phyloP scores from a whole-genome alignment of 2,329 filamentous ascomycete genomes.

The Niveomyces coronatus region DNA sequence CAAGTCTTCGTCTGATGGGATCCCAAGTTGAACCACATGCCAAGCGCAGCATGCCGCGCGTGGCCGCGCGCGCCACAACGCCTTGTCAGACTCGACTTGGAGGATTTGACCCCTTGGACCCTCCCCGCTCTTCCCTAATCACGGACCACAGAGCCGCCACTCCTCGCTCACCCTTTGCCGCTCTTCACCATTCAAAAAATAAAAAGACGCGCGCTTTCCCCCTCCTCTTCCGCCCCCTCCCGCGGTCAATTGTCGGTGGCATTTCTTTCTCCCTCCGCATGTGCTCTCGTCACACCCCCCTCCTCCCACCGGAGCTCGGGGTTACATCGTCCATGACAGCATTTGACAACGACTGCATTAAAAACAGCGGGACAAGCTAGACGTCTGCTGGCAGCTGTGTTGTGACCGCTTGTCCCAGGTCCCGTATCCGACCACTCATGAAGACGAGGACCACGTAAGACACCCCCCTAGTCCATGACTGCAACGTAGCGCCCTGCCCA shows the following conservation, averaged over 20 bases:
- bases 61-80: too few relatives aligned
- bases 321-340: constrained; percentile 2
- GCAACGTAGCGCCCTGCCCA: constrained; percentile 6
- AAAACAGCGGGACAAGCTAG: constrained; percentile 1
- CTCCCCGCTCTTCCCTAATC: neutral
- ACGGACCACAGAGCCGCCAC: neutral
- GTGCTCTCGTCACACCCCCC: too few relatives aligned
- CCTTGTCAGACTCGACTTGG: too few relatives aligned
- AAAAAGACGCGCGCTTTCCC: constrained; percentile 3
- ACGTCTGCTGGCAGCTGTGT: neutral
- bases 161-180: neutral
- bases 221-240: neutral
- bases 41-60: too few relatives aligned
- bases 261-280: too few relatives aligned
- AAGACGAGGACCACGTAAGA: neutral
- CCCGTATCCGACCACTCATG: neutral
- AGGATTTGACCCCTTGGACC: too few relatives aligned
- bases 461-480: constrained; percentile 3
- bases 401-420: neutral
- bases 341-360: neutral
- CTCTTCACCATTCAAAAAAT: neutral
- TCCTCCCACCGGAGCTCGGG: too few relatives aligned
- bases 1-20: too few relatives aligned
- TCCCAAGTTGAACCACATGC: too few relatives aligned
- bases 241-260: neutral